Evolutionary conservation across 179 eudicot species (phyloP).

Genomic region (Beta macrorhiza): DNA sequence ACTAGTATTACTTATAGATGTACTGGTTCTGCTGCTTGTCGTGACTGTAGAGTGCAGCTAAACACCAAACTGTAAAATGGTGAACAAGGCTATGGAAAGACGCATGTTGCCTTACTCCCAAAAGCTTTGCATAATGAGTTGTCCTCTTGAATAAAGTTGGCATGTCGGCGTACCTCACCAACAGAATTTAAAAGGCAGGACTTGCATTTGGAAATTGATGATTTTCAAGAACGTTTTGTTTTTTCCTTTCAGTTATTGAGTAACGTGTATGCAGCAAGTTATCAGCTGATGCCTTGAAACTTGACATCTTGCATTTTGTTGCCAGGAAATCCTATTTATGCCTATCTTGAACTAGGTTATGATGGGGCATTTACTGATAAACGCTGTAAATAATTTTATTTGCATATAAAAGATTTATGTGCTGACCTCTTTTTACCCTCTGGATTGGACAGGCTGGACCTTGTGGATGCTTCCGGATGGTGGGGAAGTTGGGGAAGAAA

Average conservation of each 20-base stretch:
- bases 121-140: no score
- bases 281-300: not conserved
- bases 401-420: not conserved
- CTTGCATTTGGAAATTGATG: no score
- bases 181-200: no score
- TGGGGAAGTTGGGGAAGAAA: slow-evolving; percentile 18
- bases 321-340: not conserved
- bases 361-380: not conserved
- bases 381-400: not conserved
- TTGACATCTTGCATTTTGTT: not conserved
- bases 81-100: no score
- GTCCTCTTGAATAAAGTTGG: no score
- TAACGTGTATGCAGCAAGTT: not conserved
- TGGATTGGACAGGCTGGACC: slow-evolving; percentile 20
- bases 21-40: no score
- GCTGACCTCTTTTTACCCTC: not conserved
- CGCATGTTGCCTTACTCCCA: no score
- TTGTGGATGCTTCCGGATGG: slow-evolving; percentile 18
- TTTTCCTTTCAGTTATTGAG: not conserved
- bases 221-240: not conserved
- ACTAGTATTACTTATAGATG: not conserved
- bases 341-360: not conserved
- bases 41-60: no score
- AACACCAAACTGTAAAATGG: no score
- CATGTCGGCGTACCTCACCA: no score